Conservation (phyloP, 2,329 filamentous ascomycete genomes). For the Trichophyton rubrum region DNA sequence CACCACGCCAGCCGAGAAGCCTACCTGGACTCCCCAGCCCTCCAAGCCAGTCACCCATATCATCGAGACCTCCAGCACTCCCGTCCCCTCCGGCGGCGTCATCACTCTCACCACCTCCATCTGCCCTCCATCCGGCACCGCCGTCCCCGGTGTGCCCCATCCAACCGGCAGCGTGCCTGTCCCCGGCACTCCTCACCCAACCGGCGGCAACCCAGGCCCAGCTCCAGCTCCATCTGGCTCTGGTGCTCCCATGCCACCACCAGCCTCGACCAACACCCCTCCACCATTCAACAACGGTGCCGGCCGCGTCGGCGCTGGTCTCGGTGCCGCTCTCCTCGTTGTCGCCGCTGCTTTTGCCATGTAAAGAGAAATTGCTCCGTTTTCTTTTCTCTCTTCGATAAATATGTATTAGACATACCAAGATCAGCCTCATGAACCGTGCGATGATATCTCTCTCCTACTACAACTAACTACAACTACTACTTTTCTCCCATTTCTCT, state of each 20-base stretch:
- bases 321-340: conserved; percentile 13
- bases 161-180: too few relatives aligned
- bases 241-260: conserved; percentile 11
- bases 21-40: conserved; percentile 7
- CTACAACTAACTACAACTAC: background rate
- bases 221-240: conserved; percentile 12
- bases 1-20: background rate
- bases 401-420: background rate
- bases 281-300: conserved; percentile 10
- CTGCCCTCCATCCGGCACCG: background rate
- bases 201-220: conserved; percentile 6
- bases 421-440: conserved; percentile 6
- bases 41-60: conserved; percentile 6
- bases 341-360: conserved; percentile 14
- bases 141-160: too few relatives aligned
- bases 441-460: conserved; percentile 1
- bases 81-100: conserved; percentile 12
- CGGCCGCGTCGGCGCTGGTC: conserved; percentile 11
- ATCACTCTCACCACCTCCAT: conserved; percentile 15
- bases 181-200: conserved; percentile 12
- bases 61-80: background rate
- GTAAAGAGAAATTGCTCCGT: conserved; percentile 8
- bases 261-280: conserved; percentile 2
- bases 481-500: conserved; percentile 1
- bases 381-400: background rate